Base-by-base conservation (phyloP, 1,139 yeast species). In the Taphrina deformans region DNA sequence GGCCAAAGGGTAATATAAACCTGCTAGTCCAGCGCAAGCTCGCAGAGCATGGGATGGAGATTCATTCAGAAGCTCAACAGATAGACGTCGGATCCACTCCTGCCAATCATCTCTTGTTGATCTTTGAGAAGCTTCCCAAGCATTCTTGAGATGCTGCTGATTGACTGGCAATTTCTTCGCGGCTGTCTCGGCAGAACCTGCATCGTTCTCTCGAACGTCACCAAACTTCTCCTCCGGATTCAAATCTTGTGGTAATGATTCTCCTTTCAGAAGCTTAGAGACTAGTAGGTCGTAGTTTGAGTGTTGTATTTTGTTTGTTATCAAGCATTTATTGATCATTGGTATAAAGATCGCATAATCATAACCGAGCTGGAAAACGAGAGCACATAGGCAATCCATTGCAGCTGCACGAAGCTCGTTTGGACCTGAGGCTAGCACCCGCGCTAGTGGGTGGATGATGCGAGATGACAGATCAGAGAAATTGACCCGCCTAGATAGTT, bases 31-130 rank as follows among this genome's bases (percentile, higher is more conserved):
- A 1, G 96, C 90, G 74, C 99, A 93, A 0, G 98, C 97, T 70
- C 98, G 81, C 53, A 95, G 81, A 0, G 98, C 96, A 73, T 90
- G 96, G 0, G 97, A 90, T 3, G 99, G 97, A 58, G 97, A 89
- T 73, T 92, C 97, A 71, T 89, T 89, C 69, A 95, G 78, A 40
- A 95, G 77, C 73, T 91, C 97, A 65, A 90, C 88, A 72, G 96
- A 87, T 59, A 95, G 79, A 66, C 95, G 80, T 65, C 96, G 83
- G 69, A 92, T 85, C 99, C 99, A 95, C 73, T 93, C 99, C 73
- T 88, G 92, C 99, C 99, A 95, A 71, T 93, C 99, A 72, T 92
- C 99, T 70, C 87, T 85, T 0, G 97, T 90, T 53, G 96, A 83
- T 69, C 95, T 83, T 70, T 90, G 93, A 31, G 88, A 85, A 18